phyloP scores from a whole-genome alignment of 495 filamentous ascomycete genomes.

The Aspergillus baeticus region DNA sequence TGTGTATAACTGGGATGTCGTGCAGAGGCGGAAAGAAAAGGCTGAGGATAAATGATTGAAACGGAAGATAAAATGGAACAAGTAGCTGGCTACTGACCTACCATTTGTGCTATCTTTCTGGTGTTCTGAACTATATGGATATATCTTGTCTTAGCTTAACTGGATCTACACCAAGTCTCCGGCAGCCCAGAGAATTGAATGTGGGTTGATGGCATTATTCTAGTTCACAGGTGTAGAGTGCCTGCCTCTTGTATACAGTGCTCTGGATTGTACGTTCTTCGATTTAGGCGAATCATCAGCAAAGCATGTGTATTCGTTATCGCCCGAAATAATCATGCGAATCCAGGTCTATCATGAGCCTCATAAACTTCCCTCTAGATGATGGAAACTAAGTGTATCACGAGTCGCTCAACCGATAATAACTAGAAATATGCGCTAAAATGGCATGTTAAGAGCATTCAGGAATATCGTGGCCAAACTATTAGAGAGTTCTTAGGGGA shows the following conservation, averaged over 20 bases:
- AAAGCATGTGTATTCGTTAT: constrained; percentile 14
- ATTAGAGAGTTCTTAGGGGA: background rate
- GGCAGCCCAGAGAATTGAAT: background rate
- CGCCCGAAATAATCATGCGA: background rate
- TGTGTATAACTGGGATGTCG: constrained; percentile 99
- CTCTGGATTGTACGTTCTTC: too few species aligned
- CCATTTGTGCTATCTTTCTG: background rate
- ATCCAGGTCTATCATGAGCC: constrained; percentile 1
- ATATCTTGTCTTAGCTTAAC: background rate
- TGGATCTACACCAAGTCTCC: background rate
- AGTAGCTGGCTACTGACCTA: constrained; percentile 10
- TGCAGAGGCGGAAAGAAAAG: constrained; percentile 89
- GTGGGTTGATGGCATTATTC: too few species aligned
- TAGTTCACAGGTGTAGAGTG: too few species aligned
- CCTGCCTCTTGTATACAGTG: too few species aligned
- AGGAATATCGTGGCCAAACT: background rate
- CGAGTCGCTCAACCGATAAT: background rate
- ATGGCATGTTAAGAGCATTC: background rate
- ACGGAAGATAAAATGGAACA: background rate
- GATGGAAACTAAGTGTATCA: background rate
- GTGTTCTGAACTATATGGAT: background rate
- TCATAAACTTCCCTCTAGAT: background rate
- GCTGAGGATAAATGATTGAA: constrained; percentile 28
- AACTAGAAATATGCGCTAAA: background rate
- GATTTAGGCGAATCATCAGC: too few species aligned